Conservation (phyloP, 169 alveolate species). For the Ophryocystis elektroscirrha region DNA sequence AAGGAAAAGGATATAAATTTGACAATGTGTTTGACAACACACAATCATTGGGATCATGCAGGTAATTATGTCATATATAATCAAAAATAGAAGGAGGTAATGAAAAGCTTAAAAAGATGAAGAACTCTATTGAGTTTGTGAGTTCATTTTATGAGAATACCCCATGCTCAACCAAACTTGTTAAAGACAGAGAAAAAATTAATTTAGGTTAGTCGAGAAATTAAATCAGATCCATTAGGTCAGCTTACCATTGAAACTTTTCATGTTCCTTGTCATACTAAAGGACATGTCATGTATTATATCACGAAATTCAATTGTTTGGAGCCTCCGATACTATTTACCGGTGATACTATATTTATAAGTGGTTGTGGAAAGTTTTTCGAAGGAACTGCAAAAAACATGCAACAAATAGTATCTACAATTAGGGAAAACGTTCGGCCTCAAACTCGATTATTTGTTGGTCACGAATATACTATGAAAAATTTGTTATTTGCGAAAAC, state of each 20-base stretch:
- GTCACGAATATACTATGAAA: slow-evolving; percentile 70
- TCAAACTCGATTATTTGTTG: slow-evolving; percentile 66
- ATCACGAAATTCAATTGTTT: slow-evolving; percentile 10
- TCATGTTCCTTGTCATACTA: slow-evolving; percentile 79
- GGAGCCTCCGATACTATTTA: slow-evolving; percentile 11
- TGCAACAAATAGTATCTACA: slow-evolving; percentile 36
- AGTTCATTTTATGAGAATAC: slow-evolving; percentile 60
- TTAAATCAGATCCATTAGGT: slow-evolving; percentile 15
- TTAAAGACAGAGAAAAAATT: slow-evolving; percentile 38
- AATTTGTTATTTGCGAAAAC: slow-evolving; percentile 34
- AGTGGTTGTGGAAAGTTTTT: slow-evolving; percentile 82
- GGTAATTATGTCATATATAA: not conserved
- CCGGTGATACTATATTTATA: slow-evolving; percentile 73
- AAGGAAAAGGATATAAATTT: slow-evolving; percentile 20
- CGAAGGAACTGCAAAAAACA: slow-evolving; percentile 63
- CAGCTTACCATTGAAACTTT: slow-evolving; percentile 37
- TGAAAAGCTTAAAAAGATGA: slow-evolving; percentile 22
- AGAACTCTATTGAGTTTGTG: slow-evolving; percentile 39
- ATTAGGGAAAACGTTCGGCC: slow-evolving; percentile 37
- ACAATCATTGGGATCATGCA: slow-evolving; percentile 54
- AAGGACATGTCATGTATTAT: slow-evolving; percentile 68
- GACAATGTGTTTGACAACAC: slow-evolving; percentile 35
- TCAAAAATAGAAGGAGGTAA: slow-evolving; percentile 46
- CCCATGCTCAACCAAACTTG: slow-evolving; percentile 49
- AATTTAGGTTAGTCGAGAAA: slow-evolving; percentile 14